Evolutionary conservation across 352 stramenopile species (phyloP).

Genomic region (Phytophthora brassicae): DNA sequence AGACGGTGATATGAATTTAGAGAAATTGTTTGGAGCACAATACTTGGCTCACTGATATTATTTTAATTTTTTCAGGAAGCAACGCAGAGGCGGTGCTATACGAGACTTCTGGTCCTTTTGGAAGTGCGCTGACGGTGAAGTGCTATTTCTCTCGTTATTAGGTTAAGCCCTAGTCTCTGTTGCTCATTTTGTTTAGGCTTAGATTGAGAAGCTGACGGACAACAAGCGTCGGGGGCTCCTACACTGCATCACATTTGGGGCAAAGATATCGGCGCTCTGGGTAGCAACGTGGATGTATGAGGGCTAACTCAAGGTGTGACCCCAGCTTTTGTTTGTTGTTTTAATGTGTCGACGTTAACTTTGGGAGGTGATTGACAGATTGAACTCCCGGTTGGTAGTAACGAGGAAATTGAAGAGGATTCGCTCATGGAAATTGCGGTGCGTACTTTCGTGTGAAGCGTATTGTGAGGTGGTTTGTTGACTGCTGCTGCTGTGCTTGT

Average conservation of each 20-base stretch:
- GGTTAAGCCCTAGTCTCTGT: background rate
- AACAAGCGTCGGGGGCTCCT: constrained; percentile 81
- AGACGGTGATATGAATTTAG: constrained; percentile 37
- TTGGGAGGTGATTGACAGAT: constrained; percentile 37
- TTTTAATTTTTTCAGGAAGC: constrained; percentile 32
- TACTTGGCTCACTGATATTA: background rate
- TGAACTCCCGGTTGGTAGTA: constrained; percentile 28
- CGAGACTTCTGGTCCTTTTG: constrained; percentile 67
- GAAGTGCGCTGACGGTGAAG: constrained; percentile 71
- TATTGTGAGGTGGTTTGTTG: background rate
- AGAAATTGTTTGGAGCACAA: background rate
- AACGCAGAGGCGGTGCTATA: constrained; percentile 82
- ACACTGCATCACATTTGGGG: constrained; percentile 75
- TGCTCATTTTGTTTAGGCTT: background rate
- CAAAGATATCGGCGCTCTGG: constrained; percentile 67
- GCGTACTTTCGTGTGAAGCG: background rate
- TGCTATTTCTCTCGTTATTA: background rate
- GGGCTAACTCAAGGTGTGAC: constrained; percentile 72
- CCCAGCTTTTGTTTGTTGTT: background rate
- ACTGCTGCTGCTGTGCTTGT: background rate
- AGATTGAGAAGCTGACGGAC: constrained; percentile 87
- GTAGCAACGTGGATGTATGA: constrained; percentile 88
- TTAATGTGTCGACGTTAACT: background rate
- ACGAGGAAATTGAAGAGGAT: constrained; percentile 56
- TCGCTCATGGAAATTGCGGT: constrained; percentile 76